A percentile compares a stretch with the other conserved stretches of the same genome.
These are phyloP conservation scores for Beauveria varroae DNA, from an alignment of 2,329 filamentous ascomycete species.

Conservation along the genomic window DNA sequence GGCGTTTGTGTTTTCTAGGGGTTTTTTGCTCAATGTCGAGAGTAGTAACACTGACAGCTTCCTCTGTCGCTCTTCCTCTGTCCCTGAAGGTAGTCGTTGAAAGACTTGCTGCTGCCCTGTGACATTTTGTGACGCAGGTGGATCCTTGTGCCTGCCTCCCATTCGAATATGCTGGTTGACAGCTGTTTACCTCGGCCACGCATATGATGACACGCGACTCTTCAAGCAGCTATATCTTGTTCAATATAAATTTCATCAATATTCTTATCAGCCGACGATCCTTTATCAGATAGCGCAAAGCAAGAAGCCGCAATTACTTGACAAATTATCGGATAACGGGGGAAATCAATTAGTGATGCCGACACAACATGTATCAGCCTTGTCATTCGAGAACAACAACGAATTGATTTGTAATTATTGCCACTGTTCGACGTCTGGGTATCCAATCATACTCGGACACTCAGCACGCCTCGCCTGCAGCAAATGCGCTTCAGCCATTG, in stretches of 20 bases:
- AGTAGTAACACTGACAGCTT: neutral
- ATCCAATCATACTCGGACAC: conserved; percentile 35
- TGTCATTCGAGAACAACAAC: neutral
- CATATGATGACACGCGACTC: too few relatives aligned
- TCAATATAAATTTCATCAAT: neutral
- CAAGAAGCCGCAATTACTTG: neutral
- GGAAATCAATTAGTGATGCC: neutral
- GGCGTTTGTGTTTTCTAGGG: conserved; percentile 1
- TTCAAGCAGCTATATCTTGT: neutral
- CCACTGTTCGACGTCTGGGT: conserved; percentile 32
- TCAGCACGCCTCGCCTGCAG: conserved; percentile 42
- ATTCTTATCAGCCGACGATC: neutral
- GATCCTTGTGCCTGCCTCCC: neutral
- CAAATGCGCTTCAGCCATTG: conserved; percentile 37
- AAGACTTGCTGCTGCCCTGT: neutral
- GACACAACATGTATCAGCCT: neutral
- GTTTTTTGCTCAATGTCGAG: neutral
- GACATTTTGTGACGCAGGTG: neutral
- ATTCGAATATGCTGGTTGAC: neutral
- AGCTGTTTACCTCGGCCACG: neutral
- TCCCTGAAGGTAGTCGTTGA: neutral
- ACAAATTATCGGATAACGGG: neutral
- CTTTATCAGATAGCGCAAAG: neutral
- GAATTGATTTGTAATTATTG: conserved; percentile 51
- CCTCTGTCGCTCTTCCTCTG: neutral